These are phyloP conservation scores for Exserohilum turcica DNA, from an alignment of 2,329 filamentous ascomycete genomes.

Conservation along the genomic window DNA sequence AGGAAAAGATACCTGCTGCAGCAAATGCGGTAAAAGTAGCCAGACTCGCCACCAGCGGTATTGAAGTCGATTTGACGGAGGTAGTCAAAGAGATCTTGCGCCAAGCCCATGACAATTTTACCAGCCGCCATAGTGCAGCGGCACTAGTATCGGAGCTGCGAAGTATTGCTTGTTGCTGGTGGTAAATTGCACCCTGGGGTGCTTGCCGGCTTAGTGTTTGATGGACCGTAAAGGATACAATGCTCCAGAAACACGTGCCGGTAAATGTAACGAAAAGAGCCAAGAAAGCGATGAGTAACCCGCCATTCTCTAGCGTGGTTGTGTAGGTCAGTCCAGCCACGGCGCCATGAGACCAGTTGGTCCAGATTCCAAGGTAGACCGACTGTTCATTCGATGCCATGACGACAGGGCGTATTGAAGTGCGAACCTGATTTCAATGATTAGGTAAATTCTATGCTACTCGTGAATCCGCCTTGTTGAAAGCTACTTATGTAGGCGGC, in stretches of 20 bases:
- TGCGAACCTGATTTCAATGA: neutral
- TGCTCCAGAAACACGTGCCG: conserved; percentile 36
- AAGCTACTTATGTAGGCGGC: neutral
- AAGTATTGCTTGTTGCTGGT: conserved; percentile 43
- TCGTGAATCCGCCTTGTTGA: neutral
- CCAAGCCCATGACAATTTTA: conserved; percentile 25
- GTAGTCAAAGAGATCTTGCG: neutral
- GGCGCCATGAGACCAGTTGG: conserved; percentile 27
- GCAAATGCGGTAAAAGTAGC: conserved; percentile 22
- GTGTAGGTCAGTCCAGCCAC: conserved; percentile 43
- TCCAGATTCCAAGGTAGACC: conserved; percentile 16
- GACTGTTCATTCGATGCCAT: conserved; percentile 3
- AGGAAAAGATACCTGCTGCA: conserved; percentile 43
- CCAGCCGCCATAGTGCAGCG: conserved; percentile 24
- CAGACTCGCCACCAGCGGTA: conserved; percentile 9
- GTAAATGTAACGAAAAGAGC: conserved; percentile 35
- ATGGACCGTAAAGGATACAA: conserved; percentile 36
- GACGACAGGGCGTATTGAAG: neutral
- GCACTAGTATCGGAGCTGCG: conserved; percentile 37
- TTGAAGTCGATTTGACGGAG: conserved; percentile 17
- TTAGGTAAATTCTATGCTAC: neutral
- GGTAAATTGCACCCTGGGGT: conserved; percentile 35
- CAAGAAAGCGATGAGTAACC: conserved; percentile 43
- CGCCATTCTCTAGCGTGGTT: conserved; percentile 32
- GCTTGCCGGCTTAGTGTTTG: conserved; percentile 18